Conservation (phyloP, 2,329 filamentous ascomycete genomes). For the Fusarium austroafricanum region DNA sequence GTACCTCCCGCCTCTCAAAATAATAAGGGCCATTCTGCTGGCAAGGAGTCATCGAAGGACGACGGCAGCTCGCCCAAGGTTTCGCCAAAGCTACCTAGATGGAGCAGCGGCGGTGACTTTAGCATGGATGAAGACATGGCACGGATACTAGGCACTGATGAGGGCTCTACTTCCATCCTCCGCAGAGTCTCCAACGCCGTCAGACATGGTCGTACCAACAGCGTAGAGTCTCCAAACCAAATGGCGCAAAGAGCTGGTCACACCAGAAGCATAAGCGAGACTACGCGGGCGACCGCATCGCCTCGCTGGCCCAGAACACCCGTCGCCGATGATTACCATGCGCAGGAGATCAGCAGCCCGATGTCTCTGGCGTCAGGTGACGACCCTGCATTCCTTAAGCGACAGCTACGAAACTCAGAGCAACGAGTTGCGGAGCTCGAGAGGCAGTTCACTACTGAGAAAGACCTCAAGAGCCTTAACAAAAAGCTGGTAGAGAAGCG, state of each 20-base stretch:
- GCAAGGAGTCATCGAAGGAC: constrained; percentile 62
- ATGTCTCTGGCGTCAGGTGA: constrained; percentile 72
- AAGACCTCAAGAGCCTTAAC: constrained; percentile 79
- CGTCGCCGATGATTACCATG: constrained; percentile 64
- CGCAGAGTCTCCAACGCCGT: constrained; percentile 93
- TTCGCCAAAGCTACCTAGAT: constrained; percentile 77
- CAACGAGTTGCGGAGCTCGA: constrained; percentile 89
- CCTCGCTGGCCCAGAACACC: constrained; percentile 78
- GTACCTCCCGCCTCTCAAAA: constrained; percentile 55
- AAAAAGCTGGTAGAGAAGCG: constrained; percentile 91
- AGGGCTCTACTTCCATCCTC: constrained; percentile 81
- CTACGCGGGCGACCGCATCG: constrained; percentile 72
- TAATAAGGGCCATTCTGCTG: constrained; percentile 49
- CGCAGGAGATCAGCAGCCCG: constrained; percentile 77
- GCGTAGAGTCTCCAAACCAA: constrained; percentile 68
- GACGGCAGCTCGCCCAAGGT: constrained; percentile 58
- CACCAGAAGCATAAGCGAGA: constrained; percentile 73
- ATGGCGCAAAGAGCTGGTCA: constrained; percentile 61
- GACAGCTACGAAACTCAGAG: constrained; percentile 83
- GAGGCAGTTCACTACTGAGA: constrained; percentile 75
- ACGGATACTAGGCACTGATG: constrained; percentile 83
- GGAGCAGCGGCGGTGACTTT: constrained; percentile 86
- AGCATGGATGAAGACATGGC: constrained; percentile 97
- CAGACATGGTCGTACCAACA: constrained; percentile 90
- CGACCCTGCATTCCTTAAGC: constrained; percentile 75